phyloP scores from a whole-genome alignment of 345 rosid genomes.

The Dipteronia dyeriana region DNA sequence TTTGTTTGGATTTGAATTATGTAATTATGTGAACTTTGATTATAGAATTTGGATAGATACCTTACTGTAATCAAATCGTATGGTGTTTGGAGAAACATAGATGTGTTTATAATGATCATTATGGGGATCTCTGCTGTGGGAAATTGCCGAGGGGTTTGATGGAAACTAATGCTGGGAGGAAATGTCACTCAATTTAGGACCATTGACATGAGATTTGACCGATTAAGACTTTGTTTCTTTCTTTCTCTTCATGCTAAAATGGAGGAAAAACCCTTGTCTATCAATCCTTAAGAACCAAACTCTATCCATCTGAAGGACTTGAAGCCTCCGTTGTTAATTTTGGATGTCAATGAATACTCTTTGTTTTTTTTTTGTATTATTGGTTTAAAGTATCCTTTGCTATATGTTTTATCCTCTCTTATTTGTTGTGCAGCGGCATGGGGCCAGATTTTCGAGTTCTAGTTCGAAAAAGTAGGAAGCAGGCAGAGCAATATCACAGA shows the following conservation, averaged over 20 bases:
- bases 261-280: not conserved
- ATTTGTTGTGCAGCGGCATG: slow-evolving; percentile 71
- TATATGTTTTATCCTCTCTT: not conserved
- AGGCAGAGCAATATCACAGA: slow-evolving; percentile 83
- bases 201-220: not conserved
- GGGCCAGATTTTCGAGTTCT: slow-evolving; percentile 96
- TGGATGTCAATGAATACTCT: not conserved
- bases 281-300: not conserved
- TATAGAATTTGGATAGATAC: not conserved
- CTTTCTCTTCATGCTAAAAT: not conserved
- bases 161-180: not conserved
- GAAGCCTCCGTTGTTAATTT: not conserved
- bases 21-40: not conserved
- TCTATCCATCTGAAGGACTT: not conserved
- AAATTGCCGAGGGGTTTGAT: not conserved
- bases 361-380: not conserved
- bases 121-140: not conserved
- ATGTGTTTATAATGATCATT: not conserved
- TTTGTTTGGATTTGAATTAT: not conserved
- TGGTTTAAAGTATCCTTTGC: too few species aligned
- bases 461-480: slow-evolving; percentile 94
- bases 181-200: not conserved
- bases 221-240: not conserved
- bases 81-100: not conserved
- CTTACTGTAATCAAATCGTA: not conserved